These are phyloP conservation scores for Poronia punctata DNA, from an alignment of 495 filamentous ascomycete genomes.

Conservation along the genomic window DNA sequence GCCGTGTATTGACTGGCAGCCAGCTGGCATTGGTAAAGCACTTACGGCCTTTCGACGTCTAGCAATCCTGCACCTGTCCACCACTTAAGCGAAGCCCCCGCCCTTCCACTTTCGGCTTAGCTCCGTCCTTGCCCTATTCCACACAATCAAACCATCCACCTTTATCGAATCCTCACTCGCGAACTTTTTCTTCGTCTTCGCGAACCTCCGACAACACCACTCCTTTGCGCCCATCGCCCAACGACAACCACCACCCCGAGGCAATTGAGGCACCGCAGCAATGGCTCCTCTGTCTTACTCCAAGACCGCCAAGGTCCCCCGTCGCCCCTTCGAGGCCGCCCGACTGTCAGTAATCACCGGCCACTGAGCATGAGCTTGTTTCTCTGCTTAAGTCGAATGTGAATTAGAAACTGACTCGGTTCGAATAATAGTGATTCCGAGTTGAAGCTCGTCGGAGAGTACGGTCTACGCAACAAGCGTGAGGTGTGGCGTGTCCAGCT, in stretches of 20 bases:
- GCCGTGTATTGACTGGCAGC: background rate
- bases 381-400: constrained; percentile 90
- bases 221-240: constrained; percentile 12
- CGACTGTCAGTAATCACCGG: constrained; percentile 93
- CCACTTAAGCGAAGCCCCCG: constrained; percentile 23
- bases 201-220: constrained; percentile 37
- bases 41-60: background rate
- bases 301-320: constrained; percentile 97
- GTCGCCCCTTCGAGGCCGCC: constrained; percentile 89
- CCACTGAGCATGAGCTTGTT: constrained; percentile 98
- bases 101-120: constrained; percentile 10
- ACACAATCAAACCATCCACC: constrained; percentile 33
- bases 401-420: constrained; percentile 40
- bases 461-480: constrained; percentile 99
- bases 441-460: constrained; percentile 98
- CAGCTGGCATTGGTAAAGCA: background rate
- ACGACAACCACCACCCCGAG: constrained; percentile 16
- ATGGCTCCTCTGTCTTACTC: constrained; percentile 64
- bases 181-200: constrained; percentile 22
- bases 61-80: background rate
- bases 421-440: constrained; percentile 78
- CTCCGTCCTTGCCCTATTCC: constrained; percentile 22
- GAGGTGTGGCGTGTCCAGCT: constrained; percentile 99
- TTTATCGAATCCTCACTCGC: constrained; percentile 21
- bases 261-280: constrained; percentile 23